Evolutionary conservation across 768 basidiomycete genomes (phyloP), one percentile per base, ranked within the genome.

Genomic region (Termitomyces sp.): DNA sequence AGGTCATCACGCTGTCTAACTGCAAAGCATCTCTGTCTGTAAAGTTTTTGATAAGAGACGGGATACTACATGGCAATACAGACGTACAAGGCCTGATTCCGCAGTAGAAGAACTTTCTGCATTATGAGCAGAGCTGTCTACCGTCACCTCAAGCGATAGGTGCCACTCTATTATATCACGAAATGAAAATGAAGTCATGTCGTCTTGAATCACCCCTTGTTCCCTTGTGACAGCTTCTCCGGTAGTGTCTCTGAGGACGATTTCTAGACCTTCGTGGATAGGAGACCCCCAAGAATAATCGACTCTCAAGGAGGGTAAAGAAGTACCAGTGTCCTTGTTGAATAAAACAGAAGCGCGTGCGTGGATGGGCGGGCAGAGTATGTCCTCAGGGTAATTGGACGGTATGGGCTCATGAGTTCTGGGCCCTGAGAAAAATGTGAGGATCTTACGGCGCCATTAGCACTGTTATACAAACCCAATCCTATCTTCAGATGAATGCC

Each of bases 331-430:
- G 16, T 11, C 43, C 52, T 79, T 70, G 25, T 66, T 54, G 46
- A 80, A 75, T n/a, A 73, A 66, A 41, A 90, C 78, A 1, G 62
- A 64, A 13, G 77, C 74, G 41, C 79, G 78, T 25, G 85, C 72
- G 50, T 82, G 76, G 48, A 91, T 67, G 51, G 76, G 50, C 81
- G 77, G 5, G 77, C 60, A 15, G 68, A 67, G 70, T 88, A 94
- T 0, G 79, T 73, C 52, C 85, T 82, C 22, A 94, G 76, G 5
- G 70, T 74, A 49, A 94, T 77, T 2, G 88, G 84, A 49, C 84
- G 83, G 80, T 88, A 93, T 3, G 91, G 92, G 15, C 91, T 91
- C 84, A 94, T 87, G 25, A 94, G 70, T 33, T 92, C 78, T 6
- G 91, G 92, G 32, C 90, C 88, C 85, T 68, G 48, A 35, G 35